Evolutionary conservation across 139 green algal species (phyloP), one percentile per base, ranked within the genome.

Genomic region (Chlorella sp.): DNA sequence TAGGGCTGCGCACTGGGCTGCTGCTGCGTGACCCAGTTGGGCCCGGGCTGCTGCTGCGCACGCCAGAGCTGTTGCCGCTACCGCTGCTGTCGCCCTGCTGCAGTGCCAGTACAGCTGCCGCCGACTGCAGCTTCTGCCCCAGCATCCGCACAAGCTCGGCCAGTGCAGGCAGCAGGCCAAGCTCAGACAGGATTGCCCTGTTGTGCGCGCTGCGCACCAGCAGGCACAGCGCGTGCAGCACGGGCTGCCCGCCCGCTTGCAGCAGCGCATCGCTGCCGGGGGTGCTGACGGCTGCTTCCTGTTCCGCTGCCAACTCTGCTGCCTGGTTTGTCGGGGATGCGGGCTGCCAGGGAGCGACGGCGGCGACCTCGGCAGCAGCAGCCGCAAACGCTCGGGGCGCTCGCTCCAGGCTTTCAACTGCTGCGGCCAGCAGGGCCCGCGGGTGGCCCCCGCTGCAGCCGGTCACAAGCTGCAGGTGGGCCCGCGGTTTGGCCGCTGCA

Each of bases 161-260:
- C 80, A 92, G 69, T n/a, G 67, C 65, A 21, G 74, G 55, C 68
- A 90, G 69, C 26, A 79, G 44, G 39, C 84, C 89, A 44, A 89
- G 51, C 39, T 17, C 23, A 13, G 81, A 28, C 63, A 92, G 64
- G 56, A 84, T 44, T 4, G 81, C 72, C 1, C 84, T 65, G 57
- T 92, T 92, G 72, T 86, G 65, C n/a, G 74, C 41, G 13, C 78
- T 83, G 81, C 85, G 87, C 30, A 74, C 51, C 51, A 80, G 41
- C 56, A 91, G 71, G 6, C 38, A 28, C 64, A 91, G 56, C 65
- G 67, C 89, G 11, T 82, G 80, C 74, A 92, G 81, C 64, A 71
- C 25, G 13, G 74, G 68, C 79, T 87, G 41, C 23, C 80, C 65
- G 9, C 78, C 83, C 15, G 28, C 74, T 7, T 36, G 32, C 76